Percentiles rank a stretch among this genome's conserved stretches.
Conservation (phyloP, 768 basidiomycete genomes). For the Crucibulum laeve region DNA sequence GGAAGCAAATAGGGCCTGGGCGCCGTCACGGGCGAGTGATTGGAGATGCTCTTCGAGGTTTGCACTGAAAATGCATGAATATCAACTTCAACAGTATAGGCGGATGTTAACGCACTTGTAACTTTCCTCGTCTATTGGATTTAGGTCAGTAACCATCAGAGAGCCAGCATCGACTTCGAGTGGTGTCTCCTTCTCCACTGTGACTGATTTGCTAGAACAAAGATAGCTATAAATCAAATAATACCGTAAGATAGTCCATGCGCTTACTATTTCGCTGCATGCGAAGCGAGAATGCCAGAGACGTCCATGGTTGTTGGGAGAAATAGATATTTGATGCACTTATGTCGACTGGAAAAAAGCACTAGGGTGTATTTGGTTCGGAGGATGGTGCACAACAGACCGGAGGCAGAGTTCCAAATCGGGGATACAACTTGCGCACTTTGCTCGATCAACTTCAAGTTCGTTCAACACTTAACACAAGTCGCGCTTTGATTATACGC, state of each 20-base stretch:
- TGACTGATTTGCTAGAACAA: slow-evolving; percentile 51
- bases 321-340: too few relatives aligned
- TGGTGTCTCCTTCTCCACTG: slow-evolving; percentile 75
- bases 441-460: too few relatives aligned
- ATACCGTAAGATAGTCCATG: not conserved
- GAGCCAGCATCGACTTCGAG: slow-evolving; percentile 80
- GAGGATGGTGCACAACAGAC: too few relatives aligned
- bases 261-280: slow-evolving; percentile 68
- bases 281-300: slow-evolving; percentile 69
- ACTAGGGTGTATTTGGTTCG: too few relatives aligned
- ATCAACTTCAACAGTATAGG: not conserved
- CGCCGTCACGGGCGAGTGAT: slow-evolving; percentile 73
- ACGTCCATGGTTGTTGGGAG: slow-evolving; percentile 68
- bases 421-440: too few relatives aligned
- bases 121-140: slow-evolving; percentile 78
- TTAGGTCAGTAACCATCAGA: slow-evolving; percentile 82
- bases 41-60: slow-evolving; percentile 81
- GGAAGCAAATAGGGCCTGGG: slow-evolving; percentile 73
- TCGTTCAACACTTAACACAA: too few relatives aligned
- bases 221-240: not conserved
- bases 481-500: too few relatives aligned
- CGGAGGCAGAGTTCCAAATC: too few relatives aligned
- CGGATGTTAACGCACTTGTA: slow-evolving; percentile 57
- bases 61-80: slow-evolving; percentile 36
- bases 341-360: too few relatives aligned